Base-by-base conservation (phyloP, 441 rosid genomes). In the Mallotus japonicus region DNA sequence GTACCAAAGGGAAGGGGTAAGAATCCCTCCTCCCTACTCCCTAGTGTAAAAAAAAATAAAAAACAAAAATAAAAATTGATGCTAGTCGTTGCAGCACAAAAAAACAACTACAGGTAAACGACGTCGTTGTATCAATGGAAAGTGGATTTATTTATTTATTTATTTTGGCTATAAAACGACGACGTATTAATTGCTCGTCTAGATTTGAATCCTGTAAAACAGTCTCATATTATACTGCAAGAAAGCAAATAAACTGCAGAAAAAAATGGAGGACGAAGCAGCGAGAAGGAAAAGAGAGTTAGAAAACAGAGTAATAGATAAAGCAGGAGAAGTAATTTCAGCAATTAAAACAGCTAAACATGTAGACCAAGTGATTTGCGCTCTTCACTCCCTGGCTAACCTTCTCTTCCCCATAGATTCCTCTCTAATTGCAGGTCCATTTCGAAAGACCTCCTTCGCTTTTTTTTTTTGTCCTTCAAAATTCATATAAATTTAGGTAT, bases 321-420 rank as follows among this genome's bases (percentile, higher is more conserved):
- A 88, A 81, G 85, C 84, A 16, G 83, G 86, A 73, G 87, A 87
- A 80, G 92, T 85, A 64, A 81, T 89, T 65, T 75, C 84, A n/a
- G 74, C 82, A 10, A 80, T 93, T 40, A 68, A 74, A 75, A 78
- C 72, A 28, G 92, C 96, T 37, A 89, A 85, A 78, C 85, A 86
- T 77, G 95, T 86, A 7, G 95, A 90, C 82, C 79, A 85, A 24
- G 93, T 90, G 68, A 85, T 95, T 68, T 86, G 81, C 81, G 77
- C 91, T 79, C 92, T 93, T 79, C 88, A 90, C 74, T 91, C 97
- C 67, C 62, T 95, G 75, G 92, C 96, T n/a, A 73, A 81, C 78
- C 86, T 90, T 81, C 86, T 95, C 76, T 91, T 93, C 75, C 96
- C 96, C 46, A n/a, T 88, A 55, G 92, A 91, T 62, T 79, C 87